Conservation (phyloP, 495 filamentous ascomycete genomes). For the Aspergillus haitiensis region DNA sequence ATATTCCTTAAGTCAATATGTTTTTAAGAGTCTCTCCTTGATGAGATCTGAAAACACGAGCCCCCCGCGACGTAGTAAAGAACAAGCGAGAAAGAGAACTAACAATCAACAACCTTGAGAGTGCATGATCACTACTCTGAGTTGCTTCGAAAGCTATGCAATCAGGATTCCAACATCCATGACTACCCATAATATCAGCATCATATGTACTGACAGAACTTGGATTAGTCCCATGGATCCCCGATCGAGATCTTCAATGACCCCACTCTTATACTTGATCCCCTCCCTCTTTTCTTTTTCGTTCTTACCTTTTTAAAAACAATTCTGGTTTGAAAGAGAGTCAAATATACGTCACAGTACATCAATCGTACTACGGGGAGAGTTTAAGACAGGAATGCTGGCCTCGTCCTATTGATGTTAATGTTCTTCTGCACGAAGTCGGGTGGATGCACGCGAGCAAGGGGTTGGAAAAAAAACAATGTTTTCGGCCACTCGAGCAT, state of each 20-base stretch:
- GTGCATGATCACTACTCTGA: too few relatives aligned
- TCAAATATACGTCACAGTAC: neutral
- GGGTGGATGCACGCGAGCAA: neutral
- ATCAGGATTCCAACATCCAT: neutral
- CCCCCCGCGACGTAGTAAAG: too few relatives aligned
- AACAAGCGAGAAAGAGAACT: too few relatives aligned
- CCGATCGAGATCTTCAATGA: conserved; percentile 5
- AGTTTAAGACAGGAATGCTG: neutral
- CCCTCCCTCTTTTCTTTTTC: neutral
- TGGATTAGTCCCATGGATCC: neutral
- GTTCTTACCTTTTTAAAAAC: neutral
- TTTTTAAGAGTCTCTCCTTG: too few relatives aligned
- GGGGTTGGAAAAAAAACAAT: neutral
- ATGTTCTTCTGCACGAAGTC: neutral
- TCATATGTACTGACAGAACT: conserved; percentile 1
- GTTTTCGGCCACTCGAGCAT: neutral
- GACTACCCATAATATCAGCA: neutral
- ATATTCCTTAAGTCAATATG: too few relatives aligned
- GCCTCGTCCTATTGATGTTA: neutral
- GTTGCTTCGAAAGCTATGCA: neutral
- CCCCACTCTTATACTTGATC: neutral
- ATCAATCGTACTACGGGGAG: neutral
- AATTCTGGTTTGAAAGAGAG: neutral
- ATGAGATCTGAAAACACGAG: too few relatives aligned
- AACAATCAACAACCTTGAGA: too few relatives aligned